phyloP scores from a whole-genome alignment of 441 rosid species.

The Gossypium gossypioides region DNA sequence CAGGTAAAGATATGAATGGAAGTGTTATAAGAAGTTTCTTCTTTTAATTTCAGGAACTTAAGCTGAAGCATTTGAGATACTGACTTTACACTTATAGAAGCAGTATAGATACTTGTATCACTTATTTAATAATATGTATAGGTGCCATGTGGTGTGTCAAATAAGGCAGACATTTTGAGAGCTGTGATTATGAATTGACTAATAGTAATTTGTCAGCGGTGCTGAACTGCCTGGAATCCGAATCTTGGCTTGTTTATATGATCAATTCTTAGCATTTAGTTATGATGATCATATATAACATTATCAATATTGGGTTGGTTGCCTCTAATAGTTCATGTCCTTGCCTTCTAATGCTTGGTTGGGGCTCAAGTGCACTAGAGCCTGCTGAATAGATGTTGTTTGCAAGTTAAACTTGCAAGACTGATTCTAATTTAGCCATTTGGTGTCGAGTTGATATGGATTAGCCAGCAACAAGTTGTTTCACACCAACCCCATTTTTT shows the following conservation, averaged over 20 bases:
- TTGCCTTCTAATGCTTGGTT: background rate
- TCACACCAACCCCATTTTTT: background rate
- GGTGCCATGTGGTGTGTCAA: background rate
- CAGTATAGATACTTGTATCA: background rate
- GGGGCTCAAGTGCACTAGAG: background rate
- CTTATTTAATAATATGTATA: background rate
- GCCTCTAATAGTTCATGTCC: slow-evolving; percentile 14
- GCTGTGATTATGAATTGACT: background rate
- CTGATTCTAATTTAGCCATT: slow-evolving; percentile 5
- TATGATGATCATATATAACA: background rate
- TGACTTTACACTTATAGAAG: background rate
- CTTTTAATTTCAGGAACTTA: background rate
- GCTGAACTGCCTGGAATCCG: background rate
- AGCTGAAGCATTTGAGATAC: background rate
- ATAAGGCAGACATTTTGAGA: background rate
- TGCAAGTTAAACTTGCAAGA: slow-evolving; percentile 7
- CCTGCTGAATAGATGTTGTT: slow-evolving; percentile 1
- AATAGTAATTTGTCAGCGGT: background rate
- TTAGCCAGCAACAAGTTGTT: background rate
- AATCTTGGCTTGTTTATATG: slow-evolving; percentile 1
- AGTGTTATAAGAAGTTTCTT: background rate
- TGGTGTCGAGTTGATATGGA: background rate
- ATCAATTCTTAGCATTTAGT: background rate
- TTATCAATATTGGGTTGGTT: background rate
- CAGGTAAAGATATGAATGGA: slow-evolving; percentile 42